A percentile compares a stretch with the other conserved stretches of the same genome.
phyloP scores from a whole-genome alignment of 495 filamentous ascomycete genomes.

The Bacidia rubella region DNA sequence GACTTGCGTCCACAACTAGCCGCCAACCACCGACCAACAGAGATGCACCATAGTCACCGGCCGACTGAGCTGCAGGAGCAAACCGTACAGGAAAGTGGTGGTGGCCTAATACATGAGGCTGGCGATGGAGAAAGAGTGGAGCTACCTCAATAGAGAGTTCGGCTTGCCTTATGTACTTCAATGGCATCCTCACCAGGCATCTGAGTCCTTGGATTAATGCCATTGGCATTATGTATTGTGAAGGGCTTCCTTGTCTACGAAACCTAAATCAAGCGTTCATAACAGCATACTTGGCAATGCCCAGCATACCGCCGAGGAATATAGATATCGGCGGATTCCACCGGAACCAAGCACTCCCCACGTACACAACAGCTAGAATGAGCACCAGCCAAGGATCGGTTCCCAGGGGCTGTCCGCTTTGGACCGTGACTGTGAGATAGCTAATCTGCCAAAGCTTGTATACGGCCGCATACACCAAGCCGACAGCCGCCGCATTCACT shows the following conservation, averaged over 20 bases:
- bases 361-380: slow-evolving; percentile 15
- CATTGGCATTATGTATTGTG: no score
- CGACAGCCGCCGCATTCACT: slow-evolving; percentile 63
- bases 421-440: slow-evolving; percentile 39
- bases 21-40: neutral
- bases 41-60: neutral
- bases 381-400: slow-evolving; percentile 19
- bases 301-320: slow-evolving; percentile 13
- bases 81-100: neutral
- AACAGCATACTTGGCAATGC: slow-evolving; percentile 8
- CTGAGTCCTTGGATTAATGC: no score
- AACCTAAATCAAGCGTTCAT: slow-evolving; percentile 1
- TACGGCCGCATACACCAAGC: slow-evolving; percentile 71
- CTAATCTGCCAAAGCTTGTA: slow-evolving; percentile 73
- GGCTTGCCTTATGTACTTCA: no score
- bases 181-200: no score
- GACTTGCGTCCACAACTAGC: no score
- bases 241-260: no score
- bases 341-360: slow-evolving; percentile 17
- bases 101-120: neutral
- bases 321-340: slow-evolving; percentile 16
- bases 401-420: slow-evolving; percentile 20
- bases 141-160: neutral
- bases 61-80: neutral
- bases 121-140: neutral